Base-by-base conservation (phyloP, 2,329 filamentous ascomycete species). In the Neodidymelliopsis sp. region DNA sequence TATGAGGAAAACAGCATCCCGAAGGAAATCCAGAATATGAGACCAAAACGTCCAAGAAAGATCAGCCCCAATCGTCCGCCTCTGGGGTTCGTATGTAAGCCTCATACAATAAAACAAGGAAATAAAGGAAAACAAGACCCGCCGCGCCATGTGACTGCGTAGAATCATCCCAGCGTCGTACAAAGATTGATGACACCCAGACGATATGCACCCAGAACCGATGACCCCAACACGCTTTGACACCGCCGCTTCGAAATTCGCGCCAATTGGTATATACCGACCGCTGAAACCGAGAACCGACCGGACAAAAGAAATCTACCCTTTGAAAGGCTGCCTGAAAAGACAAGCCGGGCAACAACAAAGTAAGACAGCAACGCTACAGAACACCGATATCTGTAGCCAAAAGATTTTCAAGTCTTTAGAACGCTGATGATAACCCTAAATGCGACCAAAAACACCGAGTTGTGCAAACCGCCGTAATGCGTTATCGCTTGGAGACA, bases 291-390 rank as follows among this genome's bases (percentile, higher is more conserved):
- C 59, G 52, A 60, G 49, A 65, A 61, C 67, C 61, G 60, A 62
- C 59, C 63, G 58, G 65, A 72, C 70, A 72, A 70, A 73, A 60
- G 67, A 71, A 73, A 73, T 72, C 70, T 72, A 71, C 68, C 69
- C 65, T 58, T 65, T 65, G 60, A 63, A 57, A 58, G 59, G 54
- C 56, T 53, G 56, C 40, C 36, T 35, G 46, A 48, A 44, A 48
- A 51, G 56, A 61, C 53, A 49, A 49, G 47, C 62, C 66, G 67
- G 66, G 65, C 50, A 60, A 67, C 50, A 62, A 60, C 57, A 64
- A 65, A 59, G 57, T 56, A 65, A 49, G 55, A 62, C 53, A 63
- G 40, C 57, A 62, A 60, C 63, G 64, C 58, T 68, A 67, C 64
- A 70, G 65, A 69, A 66, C 56, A 70, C 67, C 63, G 41, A 56